Base-by-base conservation (phyloP, 148 eudicot genomes). In the Rhododendron griersonianum region DNA sequence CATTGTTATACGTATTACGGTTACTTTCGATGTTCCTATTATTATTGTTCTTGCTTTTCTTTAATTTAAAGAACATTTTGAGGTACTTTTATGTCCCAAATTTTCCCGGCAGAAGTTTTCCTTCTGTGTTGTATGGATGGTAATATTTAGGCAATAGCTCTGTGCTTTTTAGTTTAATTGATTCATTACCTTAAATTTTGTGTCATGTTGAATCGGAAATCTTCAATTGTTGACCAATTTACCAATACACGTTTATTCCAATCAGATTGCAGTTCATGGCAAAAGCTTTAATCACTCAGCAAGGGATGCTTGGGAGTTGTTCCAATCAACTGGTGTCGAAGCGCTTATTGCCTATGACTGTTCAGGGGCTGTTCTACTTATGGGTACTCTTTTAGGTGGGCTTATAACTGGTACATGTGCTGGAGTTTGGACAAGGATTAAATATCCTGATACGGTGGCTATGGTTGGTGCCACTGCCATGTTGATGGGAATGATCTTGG, bases 401-500 rank as follows among this genome's bases (percentile, higher is more conserved):
- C 93, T 97, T 35, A 89, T 97, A 35, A 91, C 95, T 19, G 99
- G 99, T 67, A 97, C 99, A 30, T 92, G 98, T 90, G 95, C 98
- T 18, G 98, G 95, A 39, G 86, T 91, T 78, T 97, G 98, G 98
- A 89, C 98, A 16, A 91, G 91, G 90, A 80, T 91, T 35, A 89
- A 91, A 85, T 91, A 93, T 86, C 95, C 96, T 37, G 98, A 97
- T 69, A 84, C 92, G 76, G 92, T 94, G 18, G 84, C 91, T 65
- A 97, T 97, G 98, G 93, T 97, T 30, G 96, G 98, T 3, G 93
- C 96, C 78, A 97, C 99, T 73, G 93, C 98, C 87, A 91, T 95
- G 95, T 88, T 97, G 85, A 97, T 97, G 98, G 99, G 99, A 84
- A 94, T 95, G 98, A 91, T 97, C 85, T 88, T 97, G 96, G 99